Evolutionary conservation across 2,329 filamentous ascomycete genomes (phyloP).

Genomic region (Rutstroemia sp.): DNA sequence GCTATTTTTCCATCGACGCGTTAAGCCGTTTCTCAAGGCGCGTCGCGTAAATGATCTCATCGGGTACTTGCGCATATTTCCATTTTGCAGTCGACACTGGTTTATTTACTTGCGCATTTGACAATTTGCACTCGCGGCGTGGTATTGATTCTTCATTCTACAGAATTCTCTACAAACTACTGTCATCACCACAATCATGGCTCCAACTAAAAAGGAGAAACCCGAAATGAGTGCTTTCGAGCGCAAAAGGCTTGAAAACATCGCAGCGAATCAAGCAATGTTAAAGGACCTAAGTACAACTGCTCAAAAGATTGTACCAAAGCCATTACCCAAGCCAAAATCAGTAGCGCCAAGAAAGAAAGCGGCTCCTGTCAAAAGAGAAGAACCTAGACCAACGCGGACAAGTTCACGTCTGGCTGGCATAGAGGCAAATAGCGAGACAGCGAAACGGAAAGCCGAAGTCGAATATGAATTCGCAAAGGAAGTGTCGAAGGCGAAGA

Average conservation of each 20-base stretch:
- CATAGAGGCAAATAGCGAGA: slow-evolving; percentile 47
- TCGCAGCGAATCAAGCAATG: slow-evolving; percentile 76
- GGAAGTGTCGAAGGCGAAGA: slow-evolving; percentile 52
- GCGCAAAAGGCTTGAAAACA: slow-evolving; percentile 76
- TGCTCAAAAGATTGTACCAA: slow-evolving; percentile 61
- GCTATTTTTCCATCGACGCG: neutral
- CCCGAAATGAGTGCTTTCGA: slow-evolving; percentile 75
- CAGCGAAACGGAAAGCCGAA: slow-evolving; percentile 61
- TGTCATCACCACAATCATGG: slow-evolving; percentile 33
- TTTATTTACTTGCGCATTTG: too few relatives aligned
- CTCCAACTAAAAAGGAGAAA: slow-evolving; percentile 35
- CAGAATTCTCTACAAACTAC: neutral
- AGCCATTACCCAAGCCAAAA: slow-evolving; percentile 44
- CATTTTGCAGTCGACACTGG: neutral
- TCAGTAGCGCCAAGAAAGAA: slow-evolving; percentile 35
- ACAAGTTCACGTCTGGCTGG: slow-evolving; percentile 53
- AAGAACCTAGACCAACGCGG: slow-evolving; percentile 43
- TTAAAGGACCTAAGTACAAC: slow-evolving; percentile 69
- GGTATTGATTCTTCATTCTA: neutral
- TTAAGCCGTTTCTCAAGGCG: neutral
- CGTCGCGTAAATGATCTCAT: slow-evolving; percentile 6
- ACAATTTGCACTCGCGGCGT: neutral
- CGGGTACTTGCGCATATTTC: too few relatives aligned
- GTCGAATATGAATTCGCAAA: slow-evolving; percentile 51
- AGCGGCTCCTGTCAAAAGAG: slow-evolving; percentile 40